A percentile compares a stretch with the other conserved stretches of the same genome.
Conservation (phyloP, 306 rosid species). For the Lathyrus tuberosus region DNA sequence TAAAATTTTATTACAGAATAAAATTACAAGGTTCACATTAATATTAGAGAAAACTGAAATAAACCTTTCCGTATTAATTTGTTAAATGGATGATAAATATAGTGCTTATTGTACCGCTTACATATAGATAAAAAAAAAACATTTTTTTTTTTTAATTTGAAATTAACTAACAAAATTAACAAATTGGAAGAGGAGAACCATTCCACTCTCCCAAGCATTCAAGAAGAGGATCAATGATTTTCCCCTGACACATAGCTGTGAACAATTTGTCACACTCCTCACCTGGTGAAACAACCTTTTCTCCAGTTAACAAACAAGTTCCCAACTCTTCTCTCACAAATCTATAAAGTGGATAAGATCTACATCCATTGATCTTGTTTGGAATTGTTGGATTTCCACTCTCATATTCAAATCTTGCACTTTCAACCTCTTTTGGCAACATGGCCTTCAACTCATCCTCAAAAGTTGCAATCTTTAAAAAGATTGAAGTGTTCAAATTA, state of each 20-base stretch:
- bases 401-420: constrained; percentile 59
- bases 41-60: constrained; percentile 11
- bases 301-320: constrained; percentile 60
- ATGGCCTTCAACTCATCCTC: constrained; percentile 45
- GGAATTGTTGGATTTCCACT: constrained; percentile 52
- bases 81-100: constrained; percentile 7
- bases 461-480: constrained; percentile 22
- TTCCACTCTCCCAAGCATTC: constrained; percentile 46
- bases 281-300: constrained; percentile 10
- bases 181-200: constrained; percentile 79
- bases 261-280: constrained; percentile 38
- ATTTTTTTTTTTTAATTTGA: neutral
- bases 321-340: constrained; percentile 77
- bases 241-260: constrained; percentile 66
- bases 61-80: constrained; percentile 12
- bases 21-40: constrained; percentile 21
- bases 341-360: constrained; percentile 79
- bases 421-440: too few species aligned
- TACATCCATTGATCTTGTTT: constrained; percentile 68
- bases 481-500: too few species aligned
- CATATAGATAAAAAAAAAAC: neutral
- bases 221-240: too few species aligned
- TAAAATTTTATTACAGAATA: too few species aligned
- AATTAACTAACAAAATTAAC: constrained; percentile 47
- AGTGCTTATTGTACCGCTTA: constrained; percentile 4